These are phyloP conservation scores for Carnegiea gigantea DNA, from an alignment of 179 eudicot genomes.

Conservation along the genomic window DNA sequence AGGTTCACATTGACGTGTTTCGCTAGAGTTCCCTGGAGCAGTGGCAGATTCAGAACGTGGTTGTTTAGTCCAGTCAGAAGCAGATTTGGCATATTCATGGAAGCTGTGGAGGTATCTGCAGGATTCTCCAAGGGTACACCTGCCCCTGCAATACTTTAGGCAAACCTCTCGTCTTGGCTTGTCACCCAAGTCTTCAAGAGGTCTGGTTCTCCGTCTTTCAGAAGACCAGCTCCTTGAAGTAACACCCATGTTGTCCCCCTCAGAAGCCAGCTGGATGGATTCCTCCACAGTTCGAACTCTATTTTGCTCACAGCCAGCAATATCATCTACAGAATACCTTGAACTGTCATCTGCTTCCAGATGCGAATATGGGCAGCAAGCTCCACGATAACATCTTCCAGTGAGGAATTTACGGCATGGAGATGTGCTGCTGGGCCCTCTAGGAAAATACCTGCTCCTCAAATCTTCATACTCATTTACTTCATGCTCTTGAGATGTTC, in stretches of 20 bases:
- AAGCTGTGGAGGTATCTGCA: constrained; percentile 72
- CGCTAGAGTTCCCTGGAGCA: constrained; percentile 30
- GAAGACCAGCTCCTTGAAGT: constrained; percentile 21
- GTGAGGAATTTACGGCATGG: constrained; percentile 69
- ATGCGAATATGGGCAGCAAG: constrained; percentile 50
- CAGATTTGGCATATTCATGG: constrained; percentile 46
- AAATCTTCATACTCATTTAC: constrained; percentile 15
- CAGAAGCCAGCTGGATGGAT: no score
- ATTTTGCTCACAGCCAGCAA: neutral
- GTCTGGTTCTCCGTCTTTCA: constrained; percentile 51
- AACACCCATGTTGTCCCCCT: constrained; percentile 8
- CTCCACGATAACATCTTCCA: constrained; percentile 74
- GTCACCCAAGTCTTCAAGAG: constrained; percentile 28
- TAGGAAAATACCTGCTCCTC: constrained; percentile 7
- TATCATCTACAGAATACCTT: neutral
- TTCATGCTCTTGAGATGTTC: constrained; percentile 17
- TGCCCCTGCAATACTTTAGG: constrained; percentile 63
- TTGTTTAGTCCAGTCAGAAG: constrained; percentile 44
- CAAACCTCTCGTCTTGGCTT: constrained; percentile 42
- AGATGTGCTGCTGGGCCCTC: constrained; percentile 53
- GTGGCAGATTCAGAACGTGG: constrained; percentile 31
- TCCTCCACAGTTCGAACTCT: neutral
- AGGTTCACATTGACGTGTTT: constrained; percentile 17
- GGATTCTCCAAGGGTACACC: constrained; percentile 72
- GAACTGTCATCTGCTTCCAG: neutral